phyloP scores from a whole-genome alignment of 1,139 yeast species.

The Saccharomyces hybrid region DNA sequence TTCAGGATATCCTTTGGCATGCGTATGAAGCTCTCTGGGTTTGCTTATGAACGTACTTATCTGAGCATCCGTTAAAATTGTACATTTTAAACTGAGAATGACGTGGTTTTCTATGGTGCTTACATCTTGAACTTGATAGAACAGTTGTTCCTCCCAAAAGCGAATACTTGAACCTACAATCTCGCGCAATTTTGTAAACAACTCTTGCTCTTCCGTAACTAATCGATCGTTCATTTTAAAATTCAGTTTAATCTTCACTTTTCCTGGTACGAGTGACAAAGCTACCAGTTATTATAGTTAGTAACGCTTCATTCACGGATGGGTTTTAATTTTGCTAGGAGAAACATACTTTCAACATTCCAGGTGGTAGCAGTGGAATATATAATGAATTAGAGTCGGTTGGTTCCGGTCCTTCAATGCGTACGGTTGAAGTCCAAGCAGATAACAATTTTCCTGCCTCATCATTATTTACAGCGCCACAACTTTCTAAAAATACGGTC shows the following conservation, averaged over 20 bases:
- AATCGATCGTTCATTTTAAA: neutral
- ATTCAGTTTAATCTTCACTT: neutral
- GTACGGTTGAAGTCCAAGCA: neutral
- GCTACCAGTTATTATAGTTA: neutral
- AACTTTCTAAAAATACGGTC: neutral
- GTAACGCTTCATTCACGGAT: neutral
- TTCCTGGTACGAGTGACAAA: neutral
- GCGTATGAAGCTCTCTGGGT: constrained; percentile 8
- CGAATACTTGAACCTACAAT: neutral
- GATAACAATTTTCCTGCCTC: neutral
- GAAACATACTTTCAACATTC: neutral
- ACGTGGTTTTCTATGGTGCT: neutral
- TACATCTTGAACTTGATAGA: constrained; percentile 4
- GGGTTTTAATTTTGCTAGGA: neutral
- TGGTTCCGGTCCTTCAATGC: neutral
- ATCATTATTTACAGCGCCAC: neutral
- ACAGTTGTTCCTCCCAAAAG: constrained; percentile 15
- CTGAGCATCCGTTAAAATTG: constrained; percentile 15
- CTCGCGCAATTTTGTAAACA: neutral
- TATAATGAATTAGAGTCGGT: neutral
- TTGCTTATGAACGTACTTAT: constrained; percentile 10
- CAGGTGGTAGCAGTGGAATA: neutral
- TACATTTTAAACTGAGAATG: constrained; percentile 12
- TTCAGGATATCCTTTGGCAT: constrained; percentile 4
- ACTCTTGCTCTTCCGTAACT: neutral